Evolutionary conservation across 73 alveolate genomes (phyloP).

Genomic region (Paramecium sexaurelia): DNA sequence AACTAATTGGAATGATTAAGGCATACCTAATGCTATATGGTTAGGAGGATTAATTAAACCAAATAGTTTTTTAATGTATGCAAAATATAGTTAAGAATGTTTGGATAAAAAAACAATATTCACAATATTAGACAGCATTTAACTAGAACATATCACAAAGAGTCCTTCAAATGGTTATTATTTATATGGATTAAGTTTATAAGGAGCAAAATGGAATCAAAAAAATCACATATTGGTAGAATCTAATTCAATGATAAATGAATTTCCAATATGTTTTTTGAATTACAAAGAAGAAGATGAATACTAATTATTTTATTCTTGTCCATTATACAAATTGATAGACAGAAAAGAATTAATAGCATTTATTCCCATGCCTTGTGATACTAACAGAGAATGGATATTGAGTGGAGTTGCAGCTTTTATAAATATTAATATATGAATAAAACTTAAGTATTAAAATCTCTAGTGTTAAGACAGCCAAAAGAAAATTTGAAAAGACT

Average conservation of each 20-base stretch:
- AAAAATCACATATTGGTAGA: neutral
- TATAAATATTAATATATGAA: conserved; percentile 32
- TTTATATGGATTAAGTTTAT: neutral
- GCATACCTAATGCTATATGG: neutral
- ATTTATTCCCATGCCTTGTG: conserved; percentile 9
- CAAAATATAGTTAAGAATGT: neutral
- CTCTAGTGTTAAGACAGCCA: conserved; percentile 43
- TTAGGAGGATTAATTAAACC: neutral
- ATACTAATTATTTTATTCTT: neutral
- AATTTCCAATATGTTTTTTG: neutral
- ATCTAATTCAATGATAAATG: neutral
- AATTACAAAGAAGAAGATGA: conserved; percentile 27
- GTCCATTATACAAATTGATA: neutral
- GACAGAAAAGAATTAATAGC: neutral
- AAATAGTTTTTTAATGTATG: neutral
- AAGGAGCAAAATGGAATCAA: conserved; percentile 45
- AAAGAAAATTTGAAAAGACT: neutral
- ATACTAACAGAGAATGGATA: neutral
- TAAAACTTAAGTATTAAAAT: conserved; percentile 31
- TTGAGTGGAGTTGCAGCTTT: conserved; percentile 50
- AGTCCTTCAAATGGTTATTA: neutral
- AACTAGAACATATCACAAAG: neutral
- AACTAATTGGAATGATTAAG: conserved; percentile 15
- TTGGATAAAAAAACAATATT: neutral
- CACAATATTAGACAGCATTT: neutral